These are phyloP conservation scores for Nicotiana rustica DNA, from an alignment of 305 asterid species.

Conservation along the genomic window DNA sequence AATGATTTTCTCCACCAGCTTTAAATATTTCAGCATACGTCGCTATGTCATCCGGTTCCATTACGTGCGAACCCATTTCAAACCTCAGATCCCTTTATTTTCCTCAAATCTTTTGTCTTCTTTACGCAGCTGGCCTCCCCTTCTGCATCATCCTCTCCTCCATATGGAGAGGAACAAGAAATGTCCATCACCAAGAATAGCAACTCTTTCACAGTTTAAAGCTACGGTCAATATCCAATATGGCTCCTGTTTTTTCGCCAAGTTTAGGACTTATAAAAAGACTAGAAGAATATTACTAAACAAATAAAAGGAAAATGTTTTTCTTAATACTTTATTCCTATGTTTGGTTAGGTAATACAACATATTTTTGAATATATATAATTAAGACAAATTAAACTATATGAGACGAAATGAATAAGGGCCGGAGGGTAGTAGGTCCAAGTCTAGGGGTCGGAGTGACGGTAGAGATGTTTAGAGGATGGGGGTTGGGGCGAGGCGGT, in stretches of 20 bases:
- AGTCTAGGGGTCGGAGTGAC: too few species aligned
- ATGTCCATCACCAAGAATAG: background rate
- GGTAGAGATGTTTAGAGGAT: too few species aligned
- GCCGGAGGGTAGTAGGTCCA: too few species aligned
- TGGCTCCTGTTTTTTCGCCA: background rate
- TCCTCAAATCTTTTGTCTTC: background rate
- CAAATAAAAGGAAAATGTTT: too few species aligned
- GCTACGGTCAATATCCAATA: background rate
- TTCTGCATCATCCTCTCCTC: background rate
- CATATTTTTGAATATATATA: too few species aligned
- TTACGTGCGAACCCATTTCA: conserved; percentile 46
- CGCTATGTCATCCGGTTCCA: conserved; percentile 47
- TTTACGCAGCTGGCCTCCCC: background rate
- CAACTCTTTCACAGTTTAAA: background rate
- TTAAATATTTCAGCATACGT: conserved; percentile 37
- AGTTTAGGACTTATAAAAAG: background rate
- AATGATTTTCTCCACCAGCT: conserved; percentile 19
- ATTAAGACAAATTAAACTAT: too few species aligned
- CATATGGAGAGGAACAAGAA: background rate
- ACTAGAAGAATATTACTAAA: too few species aligned
- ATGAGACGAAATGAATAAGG: too few species aligned
- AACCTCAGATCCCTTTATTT: background rate
- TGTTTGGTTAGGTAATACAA: too few species aligned
- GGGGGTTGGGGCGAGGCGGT: too few species aligned
- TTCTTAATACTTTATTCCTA: too few species aligned